Conservation (phyloP, 805 yeast genomes). For the Wickerhamiella sergipiensis region DNA sequence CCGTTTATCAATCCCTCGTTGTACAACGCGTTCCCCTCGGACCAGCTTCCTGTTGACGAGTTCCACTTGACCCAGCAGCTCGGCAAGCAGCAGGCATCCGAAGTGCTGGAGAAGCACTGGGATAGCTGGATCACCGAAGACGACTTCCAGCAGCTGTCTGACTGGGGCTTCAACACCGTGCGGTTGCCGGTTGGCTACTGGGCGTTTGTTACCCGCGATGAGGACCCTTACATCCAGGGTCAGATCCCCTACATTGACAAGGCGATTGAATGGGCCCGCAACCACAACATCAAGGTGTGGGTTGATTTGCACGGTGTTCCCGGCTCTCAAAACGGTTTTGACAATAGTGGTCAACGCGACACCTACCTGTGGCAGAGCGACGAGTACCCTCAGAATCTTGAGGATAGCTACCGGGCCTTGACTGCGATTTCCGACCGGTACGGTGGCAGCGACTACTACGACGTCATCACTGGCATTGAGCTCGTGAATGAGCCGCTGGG, state of each 20-base stretch:
- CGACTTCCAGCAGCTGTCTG: constrained; percentile 47
- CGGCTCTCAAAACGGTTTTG: constrained; percentile 93
- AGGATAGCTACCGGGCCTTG: constrained; percentile 43
- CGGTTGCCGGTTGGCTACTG: constrained; percentile 92
- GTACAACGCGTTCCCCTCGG: constrained; percentile 9
- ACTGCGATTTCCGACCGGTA: constrained; percentile 45
- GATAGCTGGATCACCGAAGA: constrained; percentile 55
- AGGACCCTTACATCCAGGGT: constrained; percentile 82
- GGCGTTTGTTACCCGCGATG: constrained; percentile 54
- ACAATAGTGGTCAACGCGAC: constrained; percentile 81
- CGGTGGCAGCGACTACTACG: constrained; percentile 45
- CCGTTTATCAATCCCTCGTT: constrained; percentile 72
- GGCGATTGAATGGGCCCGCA: constrained; percentile 65
- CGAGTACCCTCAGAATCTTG: constrained; percentile 34
- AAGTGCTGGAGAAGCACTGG: constrained; percentile 60
- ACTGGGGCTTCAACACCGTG: constrained; percentile 47
- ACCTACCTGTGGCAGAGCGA: constrained; percentile 35
- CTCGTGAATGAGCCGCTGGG: constrained; percentile 85
- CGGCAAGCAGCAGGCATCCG: constrained; percentile 45
- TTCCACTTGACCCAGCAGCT: constrained; percentile 48
- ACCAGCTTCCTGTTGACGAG: constrained; percentile 64
- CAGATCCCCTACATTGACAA: constrained; percentile 57
- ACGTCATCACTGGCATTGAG: constrained; percentile 73
- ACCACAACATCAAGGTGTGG: constrained; percentile 61
- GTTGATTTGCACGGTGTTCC: constrained; percentile 93